phyloP scores from a whole-genome alignment of 768 basidiomycete species.

The Boletus huronensis region DNA sequence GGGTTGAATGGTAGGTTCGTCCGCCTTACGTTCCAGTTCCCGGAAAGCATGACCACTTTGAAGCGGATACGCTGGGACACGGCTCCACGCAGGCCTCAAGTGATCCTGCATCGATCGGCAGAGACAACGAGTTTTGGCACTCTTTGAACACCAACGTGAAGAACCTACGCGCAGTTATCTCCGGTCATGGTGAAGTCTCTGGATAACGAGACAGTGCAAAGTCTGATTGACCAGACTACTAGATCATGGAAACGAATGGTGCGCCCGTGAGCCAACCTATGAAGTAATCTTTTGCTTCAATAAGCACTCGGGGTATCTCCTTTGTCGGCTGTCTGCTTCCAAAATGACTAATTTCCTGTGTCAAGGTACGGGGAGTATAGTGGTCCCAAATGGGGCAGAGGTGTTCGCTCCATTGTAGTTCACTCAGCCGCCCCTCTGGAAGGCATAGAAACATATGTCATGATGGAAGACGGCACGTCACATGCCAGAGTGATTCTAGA shows the following conservation, averaged over 20 bases:
- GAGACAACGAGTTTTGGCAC: slow-evolving; percentile 62
- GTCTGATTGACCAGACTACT: slow-evolving; percentile 5
- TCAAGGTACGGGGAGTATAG: slow-evolving; percentile 63
- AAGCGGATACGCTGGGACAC: slow-evolving; percentile 49
- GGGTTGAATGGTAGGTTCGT: slow-evolving; percentile 38
- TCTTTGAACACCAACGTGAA: slow-evolving; percentile 54
- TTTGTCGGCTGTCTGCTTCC: not conserved
- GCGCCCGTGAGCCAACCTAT: slow-evolving; percentile 59
- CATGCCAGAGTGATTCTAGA: slow-evolving; percentile 54
- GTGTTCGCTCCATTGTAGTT: slow-evolving; percentile 63
- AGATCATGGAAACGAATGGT: slow-evolving; percentile 85
- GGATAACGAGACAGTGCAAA: not conserved
- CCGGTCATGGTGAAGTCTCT: slow-evolving; percentile 58
- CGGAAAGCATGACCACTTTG: not conserved
- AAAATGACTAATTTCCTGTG: not conserved
- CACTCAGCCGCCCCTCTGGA: slow-evolving; percentile 42
- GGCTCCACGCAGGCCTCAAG: slow-evolving; percentile 63
- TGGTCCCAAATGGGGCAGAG: slow-evolving; percentile 53
- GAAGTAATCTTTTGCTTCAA: slow-evolving; percentile 69
- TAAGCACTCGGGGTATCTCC: slow-evolving; percentile 66
- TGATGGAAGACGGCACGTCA: slow-evolving; percentile 56
- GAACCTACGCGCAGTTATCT: slow-evolving; percentile 65
- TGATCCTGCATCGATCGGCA: slow-evolving; percentile 35
- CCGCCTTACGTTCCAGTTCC: not conserved
- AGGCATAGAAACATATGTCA: slow-evolving; percentile 60